These are phyloP conservation scores for Calonectria pseudoturangicola DNA, from an alignment of 2,329 filamentous ascomycete genomes.

Conservation along the genomic window DNA sequence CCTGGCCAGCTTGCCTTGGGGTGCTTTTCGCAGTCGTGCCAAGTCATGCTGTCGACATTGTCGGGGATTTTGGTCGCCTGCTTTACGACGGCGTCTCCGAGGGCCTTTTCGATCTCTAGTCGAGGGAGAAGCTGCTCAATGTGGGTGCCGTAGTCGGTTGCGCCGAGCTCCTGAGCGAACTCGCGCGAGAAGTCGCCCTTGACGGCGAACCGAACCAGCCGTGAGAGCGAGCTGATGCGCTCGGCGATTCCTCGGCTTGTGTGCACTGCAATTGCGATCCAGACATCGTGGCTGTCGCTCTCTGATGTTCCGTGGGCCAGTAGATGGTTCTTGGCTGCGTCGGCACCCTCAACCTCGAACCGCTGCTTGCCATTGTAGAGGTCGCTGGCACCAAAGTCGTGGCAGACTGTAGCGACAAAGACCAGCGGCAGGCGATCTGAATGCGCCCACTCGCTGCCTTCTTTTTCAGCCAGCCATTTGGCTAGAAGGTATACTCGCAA, in stretches of 20 bases:
- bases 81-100: conserved; percentile 55
- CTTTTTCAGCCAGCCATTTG: conserved; percentile 48
- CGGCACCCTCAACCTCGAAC: conserved; percentile 61
- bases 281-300: conserved; percentile 55
- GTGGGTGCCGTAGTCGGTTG: conserved; percentile 35
- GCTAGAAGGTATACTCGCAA: conserved; percentile 55
- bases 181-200: conserved; percentile 56
- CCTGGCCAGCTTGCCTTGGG: conserved; percentile 57
- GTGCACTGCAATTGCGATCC: conserved; percentile 61
- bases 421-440: conserved; percentile 48
- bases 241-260: conserved; percentile 61
- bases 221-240: conserved; percentile 58
- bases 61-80: conserved; percentile 50
- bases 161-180: conserved; percentile 35
- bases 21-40: conserved; percentile 54
- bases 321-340: conserved; percentile 56
- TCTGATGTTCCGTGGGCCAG: conserved; percentile 51
- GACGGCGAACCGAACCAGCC: conserved; percentile 58
- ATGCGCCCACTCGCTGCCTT: conserved; percentile 38
- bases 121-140: conserved; percentile 54
- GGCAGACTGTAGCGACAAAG: conserved; percentile 60
- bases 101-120: conserved; percentile 50
- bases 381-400: conserved; percentile 60
- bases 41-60: conserved; percentile 51
- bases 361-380: conserved; percentile 57